Evolutionary conservation across 2,329 filamentous ascomycete species (phyloP), one percentile per base, ranked within the genome.

Genomic region (Paraphoma chrysanthemicola): DNA sequence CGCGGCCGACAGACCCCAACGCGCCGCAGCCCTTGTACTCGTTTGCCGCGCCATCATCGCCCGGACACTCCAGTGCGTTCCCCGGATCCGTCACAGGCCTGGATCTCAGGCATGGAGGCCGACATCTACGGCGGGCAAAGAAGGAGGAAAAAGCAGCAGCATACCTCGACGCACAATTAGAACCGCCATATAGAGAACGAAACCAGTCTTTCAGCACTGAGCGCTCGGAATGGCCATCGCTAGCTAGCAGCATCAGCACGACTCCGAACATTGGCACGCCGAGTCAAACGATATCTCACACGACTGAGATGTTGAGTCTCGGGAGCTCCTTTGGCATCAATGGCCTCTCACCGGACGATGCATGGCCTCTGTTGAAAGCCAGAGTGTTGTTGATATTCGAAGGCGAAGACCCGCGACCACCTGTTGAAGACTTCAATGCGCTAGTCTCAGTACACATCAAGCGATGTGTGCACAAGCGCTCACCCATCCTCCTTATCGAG

Each of bases 381-480:
- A 89, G 91, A 64, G 80, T 95, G 41, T 80, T 94, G 4, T 85
- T 90, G 54, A 86, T 95, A 2, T 96, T 95, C 63, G 90, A 93
- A 63, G 91, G 90, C 30, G 91, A 94, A 70, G 90, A 93, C 61
- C 78, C 93, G 16, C 85, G 90, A 36, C 81, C 91, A n/a, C 91
- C 91, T 0, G 86, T 95, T 6, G 92, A 96, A 73, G 91, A 94
- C 68, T 88, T 95, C 69, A 96, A 96, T 69, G 83, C 88, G 16
- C 83, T 94, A 1, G 91, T 94, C n/a, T 85, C 84, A 60, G 85
- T 92, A 65, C 91, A 95, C 70, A 87, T 95, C 11, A 87, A 91
- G 67, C 89, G 88, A 57, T 93, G 90, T 72, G 86, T 94, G 48
- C 88, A 92, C 70, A 88, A 89, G 54, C 85, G 90, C 42, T 85